Base-by-base conservation (phyloP, 2,329 filamentous ascomycete species). In the Chrysoporthe cubensis region DNA sequence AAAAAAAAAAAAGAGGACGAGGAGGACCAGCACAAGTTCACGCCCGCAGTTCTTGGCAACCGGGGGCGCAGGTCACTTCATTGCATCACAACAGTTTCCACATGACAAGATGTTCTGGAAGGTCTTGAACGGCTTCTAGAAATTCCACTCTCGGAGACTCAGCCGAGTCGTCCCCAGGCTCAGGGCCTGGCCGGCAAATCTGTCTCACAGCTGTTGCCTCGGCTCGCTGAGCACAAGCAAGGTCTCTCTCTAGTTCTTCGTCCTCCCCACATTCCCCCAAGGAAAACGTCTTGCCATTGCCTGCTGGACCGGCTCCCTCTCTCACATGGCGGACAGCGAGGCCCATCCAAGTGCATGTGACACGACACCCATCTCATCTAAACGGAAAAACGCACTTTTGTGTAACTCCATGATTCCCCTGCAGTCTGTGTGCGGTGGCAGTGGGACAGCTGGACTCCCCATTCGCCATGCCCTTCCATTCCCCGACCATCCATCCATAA, bases 401-500 rank as follows among this genome's bases (percentile, higher is more conserved):
- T 57, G 21, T 63, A 68, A 59, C 57, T 66, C 66, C 52, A 21
- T 50, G 34, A 40, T 62, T 26, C 32, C 48, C 52, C 64, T 62
- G 56, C 62, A 54, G 63, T 59, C 64, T 26, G 44, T 44, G 61
- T 60, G 40, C 40, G 57, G n/a, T 60, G 42, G 57, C 58, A 42
- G 52, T 60, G 48, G 61, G 54, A 59, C 64, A 67, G 64, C 44
- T 56, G 62, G 57, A 61, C 44, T 65, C 34, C 63, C 66, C n/a
- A 59, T 56, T 64, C 46, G 61, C 61, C 60, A 58, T 59, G 34
- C 66, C 58, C 59, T 46, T 61, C 43, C n/a, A 34, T 32, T 46
- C 18, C 42, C 44, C 71, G 52, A 70, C 44, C 58, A 67, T 71
- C 70, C 70, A 71, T 54, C 50, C 48, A 69, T 66, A 67, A 65